Evolutionary conservation across 768 basidiomycete genomes (phyloP), one percentile per base, ranked within the genome.

Genomic region (Trametes elegans): DNA sequence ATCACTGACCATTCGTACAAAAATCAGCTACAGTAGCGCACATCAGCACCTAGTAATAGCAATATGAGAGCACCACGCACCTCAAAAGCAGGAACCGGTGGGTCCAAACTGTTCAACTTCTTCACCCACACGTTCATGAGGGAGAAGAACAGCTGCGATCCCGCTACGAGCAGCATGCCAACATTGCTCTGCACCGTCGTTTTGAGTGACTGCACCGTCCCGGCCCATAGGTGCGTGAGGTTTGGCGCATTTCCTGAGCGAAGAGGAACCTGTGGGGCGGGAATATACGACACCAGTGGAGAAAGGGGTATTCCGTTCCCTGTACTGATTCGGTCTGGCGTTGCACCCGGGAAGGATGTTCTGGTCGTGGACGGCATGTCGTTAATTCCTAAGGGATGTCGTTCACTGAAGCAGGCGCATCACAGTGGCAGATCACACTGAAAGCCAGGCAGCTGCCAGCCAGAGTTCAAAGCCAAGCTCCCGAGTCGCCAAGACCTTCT

Each of bases 111-210:
- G 54, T 83, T 79, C 55, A 90, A 68, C 56, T 73, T 74, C 70
- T 89, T 88, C 39, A 89, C 87, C 5, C 78, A 70, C 3, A 84
- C 71, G 46, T 82, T 83, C 76, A 86, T 84, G 26, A 78, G 65
- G 7, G 83, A 75, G 34, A 85, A 78, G 68, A 84, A 84, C 13
- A 82, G 71, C 64, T 87, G 83, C 9, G 84, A 67, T 3, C 70
- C 69, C 5, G 76, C 76, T 16, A 90, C 77, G 16, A 87, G 73
- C 29, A 86, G 67, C 47, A 90, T 68, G 8, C 88, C 88, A 3
- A 72, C 66, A 68, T 90, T 88, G 39, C 56, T 64, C 32, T 62
- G 45, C 21, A 69, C 13, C 8, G 47, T 34, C 19, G 36, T 55
- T n/a, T 21, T 40, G 5, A 28, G 16, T 2, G 32, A 7, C 7